Conservation (phyloP, 2,329 filamentous ascomycete species). For the Ploettnerulaceae sp. region DNA sequence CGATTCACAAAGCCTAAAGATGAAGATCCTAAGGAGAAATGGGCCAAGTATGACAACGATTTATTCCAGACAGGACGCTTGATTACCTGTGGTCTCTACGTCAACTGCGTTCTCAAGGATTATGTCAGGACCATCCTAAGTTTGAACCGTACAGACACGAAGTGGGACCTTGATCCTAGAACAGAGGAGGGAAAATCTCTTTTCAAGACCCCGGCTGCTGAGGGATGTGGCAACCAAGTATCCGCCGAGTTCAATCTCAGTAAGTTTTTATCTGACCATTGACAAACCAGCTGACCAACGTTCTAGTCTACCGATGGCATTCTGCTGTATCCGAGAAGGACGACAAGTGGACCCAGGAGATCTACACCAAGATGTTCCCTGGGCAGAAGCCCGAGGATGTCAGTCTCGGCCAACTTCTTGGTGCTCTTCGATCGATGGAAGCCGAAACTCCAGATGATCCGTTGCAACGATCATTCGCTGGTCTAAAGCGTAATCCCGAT, state of each 20-base stretch:
- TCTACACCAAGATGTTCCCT: slow-evolving; percentile 58
- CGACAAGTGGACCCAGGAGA: slow-evolving; percentile 72
- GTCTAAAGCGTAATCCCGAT: slow-evolving; percentile 57
- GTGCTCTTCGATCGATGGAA: slow-evolving; percentile 60
- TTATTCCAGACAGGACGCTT: slow-evolving; percentile 74
- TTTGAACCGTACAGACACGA: slow-evolving; percentile 29
- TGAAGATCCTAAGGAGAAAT: slow-evolving; percentile 45
- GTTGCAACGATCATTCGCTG: slow-evolving; percentile 60
- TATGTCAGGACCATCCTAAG: slow-evolving; percentile 64
- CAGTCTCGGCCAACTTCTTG: slow-evolving; percentile 55
- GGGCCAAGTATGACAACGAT: slow-evolving; percentile 70
- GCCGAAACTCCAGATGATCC: slow-evolving; percentile 60
- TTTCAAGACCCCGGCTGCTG: slow-evolving; percentile 52
- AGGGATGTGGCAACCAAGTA: slow-evolving; percentile 75
- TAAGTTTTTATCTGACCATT: slow-evolving; percentile 6
- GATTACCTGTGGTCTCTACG: slow-evolving; percentile 70
- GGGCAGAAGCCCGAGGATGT: slow-evolving; percentile 48
- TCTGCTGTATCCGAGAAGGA: slow-evolving; percentile 71
- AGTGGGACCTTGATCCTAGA: slow-evolving; percentile 69
- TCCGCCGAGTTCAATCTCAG: slow-evolving; percentile 83
- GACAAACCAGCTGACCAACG: slow-evolving; percentile 7
- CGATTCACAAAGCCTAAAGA: slow-evolving; percentile 65
- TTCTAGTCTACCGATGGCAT: slow-evolving; percentile 71
- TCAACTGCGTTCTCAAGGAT: slow-evolving; percentile 73
- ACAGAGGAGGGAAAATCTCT: slow-evolving; percentile 53